phyloP scores from a whole-genome alignment of 208 protist genomes.

The Crithidia expoeki region DNA sequence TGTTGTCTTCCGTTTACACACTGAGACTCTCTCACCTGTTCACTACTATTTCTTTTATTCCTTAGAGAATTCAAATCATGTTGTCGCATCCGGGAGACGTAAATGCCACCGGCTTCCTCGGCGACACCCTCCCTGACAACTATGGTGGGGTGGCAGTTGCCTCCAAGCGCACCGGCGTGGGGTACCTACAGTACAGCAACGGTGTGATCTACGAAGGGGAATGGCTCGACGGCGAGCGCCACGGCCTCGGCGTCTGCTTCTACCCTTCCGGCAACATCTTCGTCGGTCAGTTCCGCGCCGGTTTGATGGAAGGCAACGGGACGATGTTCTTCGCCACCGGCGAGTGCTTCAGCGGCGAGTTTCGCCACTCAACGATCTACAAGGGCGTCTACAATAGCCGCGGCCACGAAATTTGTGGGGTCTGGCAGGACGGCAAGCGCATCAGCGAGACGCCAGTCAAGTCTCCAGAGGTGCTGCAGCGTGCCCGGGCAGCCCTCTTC shows the following conservation, averaged over 20 bases:
- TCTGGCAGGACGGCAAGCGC: conserved; percentile 43
- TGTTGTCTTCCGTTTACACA: not conserved
- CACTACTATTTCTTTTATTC: not conserved
- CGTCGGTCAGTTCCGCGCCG: conserved; percentile 53
- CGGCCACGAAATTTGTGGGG: conserved; percentile 37
- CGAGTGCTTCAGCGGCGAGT: conserved; percentile 59
- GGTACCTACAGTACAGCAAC: conserved; percentile 40
- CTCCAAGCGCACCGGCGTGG: conserved; percentile 25
- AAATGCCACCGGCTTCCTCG: conserved; percentile 22
- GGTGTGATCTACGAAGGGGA: conserved; percentile 68
- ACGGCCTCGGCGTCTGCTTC: conserved; percentile 65
- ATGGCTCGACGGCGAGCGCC: conserved; percentile 41
- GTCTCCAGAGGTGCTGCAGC: conserved; percentile 32
- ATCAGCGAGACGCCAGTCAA: conserved; percentile 30
- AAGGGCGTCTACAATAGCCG: conserved; percentile 43
- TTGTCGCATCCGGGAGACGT: not conserved
- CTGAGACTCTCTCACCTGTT: too few species aligned
- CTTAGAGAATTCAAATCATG: not conserved
- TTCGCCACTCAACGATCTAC: conserved; percentile 42
- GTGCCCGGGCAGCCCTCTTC: conserved; percentile 46
- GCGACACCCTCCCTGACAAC: conserved; percentile 17
- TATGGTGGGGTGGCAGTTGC: conserved; percentile 12
- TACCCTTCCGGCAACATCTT: conserved; percentile 71
- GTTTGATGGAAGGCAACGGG: conserved; percentile 58
- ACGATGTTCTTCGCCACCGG: conserved; percentile 64